These are phyloP conservation scores for Ogataea angusta DNA, from an alignment of 805 yeast genomes.

Conservation along the genomic window DNA sequence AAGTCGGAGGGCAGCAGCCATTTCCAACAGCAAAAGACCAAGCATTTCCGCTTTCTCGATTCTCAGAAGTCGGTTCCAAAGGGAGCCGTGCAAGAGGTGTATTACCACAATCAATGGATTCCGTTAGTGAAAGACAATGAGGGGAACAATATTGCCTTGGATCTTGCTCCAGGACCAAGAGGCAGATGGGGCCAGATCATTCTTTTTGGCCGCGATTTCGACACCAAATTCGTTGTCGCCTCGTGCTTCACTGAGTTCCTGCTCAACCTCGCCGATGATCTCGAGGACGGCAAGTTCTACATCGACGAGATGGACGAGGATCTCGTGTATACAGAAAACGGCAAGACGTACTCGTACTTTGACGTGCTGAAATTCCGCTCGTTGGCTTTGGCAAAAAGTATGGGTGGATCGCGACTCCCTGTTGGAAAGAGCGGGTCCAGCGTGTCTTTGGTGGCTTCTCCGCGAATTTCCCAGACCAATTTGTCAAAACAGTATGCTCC, in stretches of 20 bases:
- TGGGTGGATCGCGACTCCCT: slow-evolving; percentile 15
- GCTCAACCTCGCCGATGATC: slow-evolving; percentile 76
- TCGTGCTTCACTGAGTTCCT: slow-evolving; percentile 88
- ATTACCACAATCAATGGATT: slow-evolving; percentile 91
- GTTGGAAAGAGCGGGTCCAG: slow-evolving; percentile 17
- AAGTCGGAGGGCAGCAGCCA: slow-evolving; percentile 15
- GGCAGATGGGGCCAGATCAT: slow-evolving; percentile 92
- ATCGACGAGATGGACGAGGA: slow-evolving; percentile 66
- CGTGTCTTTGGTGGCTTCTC: slow-evolving; percentile 31
- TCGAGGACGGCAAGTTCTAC: slow-evolving; percentile 78
- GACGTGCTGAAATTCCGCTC: slow-evolving; percentile 74
- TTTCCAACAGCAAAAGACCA: slow-evolving; percentile 18
- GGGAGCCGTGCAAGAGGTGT: slow-evolving; percentile 64
- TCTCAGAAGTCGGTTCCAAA: slow-evolving; percentile 74
- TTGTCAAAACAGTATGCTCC: slow-evolving; percentile 30
- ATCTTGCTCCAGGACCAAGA: slow-evolving; percentile 73
- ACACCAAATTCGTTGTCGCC: slow-evolving; percentile 82
- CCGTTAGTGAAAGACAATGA: slow-evolving; percentile 84
- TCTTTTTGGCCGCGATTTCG: slow-evolving; percentile 90
- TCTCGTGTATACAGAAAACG: slow-evolving; percentile 35
- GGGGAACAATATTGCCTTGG: slow-evolving; percentile 91
- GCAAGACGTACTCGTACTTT: slow-evolving; percentile 52
- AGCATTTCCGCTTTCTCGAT: slow-evolving; percentile 38
- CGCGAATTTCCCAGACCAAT: slow-evolving; percentile 20
- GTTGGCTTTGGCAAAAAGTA: slow-evolving; percentile 28